Conservation (phyloP, 371 early-diverging fungal genomes). For the Encephalitozoon romaleae region DNA sequence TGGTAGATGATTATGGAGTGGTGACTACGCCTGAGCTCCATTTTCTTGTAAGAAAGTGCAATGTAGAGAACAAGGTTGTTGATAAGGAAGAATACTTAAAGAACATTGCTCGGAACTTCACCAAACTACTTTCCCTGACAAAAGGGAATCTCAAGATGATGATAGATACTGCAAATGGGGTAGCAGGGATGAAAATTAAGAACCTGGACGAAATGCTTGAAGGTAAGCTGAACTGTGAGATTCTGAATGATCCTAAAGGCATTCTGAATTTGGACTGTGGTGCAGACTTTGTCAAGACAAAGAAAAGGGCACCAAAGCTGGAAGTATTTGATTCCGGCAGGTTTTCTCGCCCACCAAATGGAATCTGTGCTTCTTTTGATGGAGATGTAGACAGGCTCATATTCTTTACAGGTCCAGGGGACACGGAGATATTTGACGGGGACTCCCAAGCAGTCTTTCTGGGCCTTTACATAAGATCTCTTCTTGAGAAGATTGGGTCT, state of each 20-base stretch:
- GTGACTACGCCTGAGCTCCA: constrained; percentile 67
- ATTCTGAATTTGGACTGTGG: constrained; percentile 67
- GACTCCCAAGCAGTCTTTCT: constrained; percentile 52
- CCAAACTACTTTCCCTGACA: constrained; percentile 8
- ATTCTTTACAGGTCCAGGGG: constrained; percentile 67
- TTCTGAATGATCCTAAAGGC: constrained; percentile 38
- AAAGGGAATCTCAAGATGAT: not conserved
- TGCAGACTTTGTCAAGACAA: constrained; percentile 86
- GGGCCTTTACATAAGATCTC: constrained; percentile 34
- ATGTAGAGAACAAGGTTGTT: not conserved
- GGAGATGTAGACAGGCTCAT: constrained; percentile 98
- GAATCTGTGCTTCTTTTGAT: constrained; percentile 72
- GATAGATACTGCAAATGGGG: constrained; percentile 64
- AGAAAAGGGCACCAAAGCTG: constrained; percentile 68
- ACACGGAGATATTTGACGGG: constrained; percentile 50
- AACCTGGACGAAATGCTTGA: constrained; percentile 73
- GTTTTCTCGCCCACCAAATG: constrained; percentile 60
- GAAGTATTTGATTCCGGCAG: not conserved
- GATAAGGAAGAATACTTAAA: constrained; percentile 29
- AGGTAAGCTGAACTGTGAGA: constrained; percentile 64
- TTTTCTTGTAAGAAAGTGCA: constrained; percentile 40
- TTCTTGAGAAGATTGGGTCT: constrained; percentile 16
- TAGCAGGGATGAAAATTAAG: constrained; percentile 79
- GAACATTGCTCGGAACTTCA: not conserved
- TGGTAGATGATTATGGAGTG: constrained; percentile 71